Conservation (phyloP, 345 rosid species). For the Luvunga scandens region DNA sequence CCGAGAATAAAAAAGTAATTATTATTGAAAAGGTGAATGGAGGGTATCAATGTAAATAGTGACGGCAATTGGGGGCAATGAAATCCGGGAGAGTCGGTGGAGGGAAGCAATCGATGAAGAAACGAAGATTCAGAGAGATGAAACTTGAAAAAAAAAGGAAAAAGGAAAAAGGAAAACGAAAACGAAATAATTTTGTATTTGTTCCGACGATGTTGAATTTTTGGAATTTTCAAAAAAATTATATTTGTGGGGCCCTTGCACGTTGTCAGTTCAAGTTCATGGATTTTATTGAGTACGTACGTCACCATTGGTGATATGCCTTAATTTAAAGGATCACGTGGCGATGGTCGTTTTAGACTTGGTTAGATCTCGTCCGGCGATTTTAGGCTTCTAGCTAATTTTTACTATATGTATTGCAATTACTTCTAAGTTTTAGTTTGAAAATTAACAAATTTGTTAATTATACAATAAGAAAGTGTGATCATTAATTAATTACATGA, state of each 20-base stretch:
- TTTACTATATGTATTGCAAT: not conserved
- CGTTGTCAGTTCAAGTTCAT: not conserved
- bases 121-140: not conserved
- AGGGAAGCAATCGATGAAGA: not conserved
- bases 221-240: not conserved
- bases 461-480: not conserved
- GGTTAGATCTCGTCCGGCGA: not conserved
- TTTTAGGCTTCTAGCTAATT: not conserved
- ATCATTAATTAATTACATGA: not conserved
- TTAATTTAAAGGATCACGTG: not conserved
- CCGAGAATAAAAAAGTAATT: not conserved
- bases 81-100: conserved; percentile 11
- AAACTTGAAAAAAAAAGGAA: not conserved
- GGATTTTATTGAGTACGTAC: not conserved
- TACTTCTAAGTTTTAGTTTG: not conserved
- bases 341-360: not conserved
- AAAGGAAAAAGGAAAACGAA: not conserved
- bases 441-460: not conserved
- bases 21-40: not conserved
- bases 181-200: not conserved
- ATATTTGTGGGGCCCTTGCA: not conserved
- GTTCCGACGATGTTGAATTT: not conserved
- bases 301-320: not conserved
- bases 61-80: not conserved
- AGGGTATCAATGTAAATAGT: conserved; percentile 6